A percentile compares a stretch with the other conserved stretches of the same genome.
Evolutionary conservation across 1,139 yeast species (phyloP).

Genomic region (Martiniozyma asiatica): DNA sequence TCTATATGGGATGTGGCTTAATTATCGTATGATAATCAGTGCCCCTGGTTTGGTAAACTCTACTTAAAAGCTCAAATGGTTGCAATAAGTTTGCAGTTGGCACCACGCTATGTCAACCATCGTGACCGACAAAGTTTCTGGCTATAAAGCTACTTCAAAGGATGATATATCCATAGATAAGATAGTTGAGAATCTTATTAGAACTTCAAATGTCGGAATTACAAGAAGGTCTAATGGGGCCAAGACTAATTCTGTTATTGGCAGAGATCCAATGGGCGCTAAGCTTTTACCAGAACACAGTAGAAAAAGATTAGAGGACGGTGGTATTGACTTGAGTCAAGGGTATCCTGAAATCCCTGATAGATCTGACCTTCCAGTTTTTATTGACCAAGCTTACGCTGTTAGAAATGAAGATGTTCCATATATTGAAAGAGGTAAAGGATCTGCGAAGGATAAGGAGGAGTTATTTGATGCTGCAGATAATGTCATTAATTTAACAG

Average conservation of each 20-base stretch:
- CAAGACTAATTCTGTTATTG: conserved; percentile 6
- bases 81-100: too few relatives aligned
- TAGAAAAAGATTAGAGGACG: conserved; percentile 24
- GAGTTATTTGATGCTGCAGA: conserved; percentile 38
- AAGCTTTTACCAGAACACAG: conserved; percentile 26
- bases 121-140: too few relatives aligned
- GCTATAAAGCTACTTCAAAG: too few relatives aligned
- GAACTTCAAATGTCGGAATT: conserved; percentile 21
- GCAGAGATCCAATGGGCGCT: conserved; percentile 14
- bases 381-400: conserved; percentile 36
- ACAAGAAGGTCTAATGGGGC: conserved; percentile 12
- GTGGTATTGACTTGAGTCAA: conserved; percentile 27
- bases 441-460: conserved; percentile 43
- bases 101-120: too few relatives aligned
- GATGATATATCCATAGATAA: conserved; percentile 27
- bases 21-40: too few relatives aligned
- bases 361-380: conserved; percentile 11
- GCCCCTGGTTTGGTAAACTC: too few relatives aligned
- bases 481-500: conserved; percentile 35
- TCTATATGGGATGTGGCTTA: too few relatives aligned
- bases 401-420: too few relatives aligned
- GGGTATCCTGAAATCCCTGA: conserved; percentile 32
- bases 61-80: too few relatives aligned
- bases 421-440: conserved; percentile 35
- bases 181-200: conserved; percentile 24